Percentiles rank a stretch among this genome's conserved stretches.
These are phyloP conservation scores for Psophocarpus tetragonolobus DNA, from an alignment of 306 rosid genomes.

Conservation along the genomic window DNA sequence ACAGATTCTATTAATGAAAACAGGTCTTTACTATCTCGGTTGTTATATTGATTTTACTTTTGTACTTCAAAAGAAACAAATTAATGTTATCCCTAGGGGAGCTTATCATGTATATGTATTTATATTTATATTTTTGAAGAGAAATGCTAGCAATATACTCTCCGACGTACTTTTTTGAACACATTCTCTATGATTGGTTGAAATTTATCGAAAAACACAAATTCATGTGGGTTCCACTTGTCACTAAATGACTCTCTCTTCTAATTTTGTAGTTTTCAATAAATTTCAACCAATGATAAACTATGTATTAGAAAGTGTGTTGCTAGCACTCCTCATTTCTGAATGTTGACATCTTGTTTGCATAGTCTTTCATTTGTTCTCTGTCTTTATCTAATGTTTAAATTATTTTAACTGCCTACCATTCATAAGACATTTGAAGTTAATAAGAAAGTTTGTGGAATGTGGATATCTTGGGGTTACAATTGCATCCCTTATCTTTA, in stretches of 20 bases:
- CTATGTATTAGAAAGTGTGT: no score
- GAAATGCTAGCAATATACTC: no score
- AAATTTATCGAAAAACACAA: no score
- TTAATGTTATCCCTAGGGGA: slow-evolving; percentile 27
- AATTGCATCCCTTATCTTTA: slow-evolving; percentile 18
- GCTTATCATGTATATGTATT: not conserved
- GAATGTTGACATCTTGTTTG: slow-evolving; percentile 8
- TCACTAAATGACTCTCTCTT: no score
- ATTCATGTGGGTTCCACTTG: no score
- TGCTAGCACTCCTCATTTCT: no score
- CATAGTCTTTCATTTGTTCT: slow-evolving; percentile 9
- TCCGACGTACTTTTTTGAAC: no score
- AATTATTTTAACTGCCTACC: not conserved
- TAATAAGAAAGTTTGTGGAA: not conserved
- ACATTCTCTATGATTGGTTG: no score
- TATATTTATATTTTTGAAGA: no score
- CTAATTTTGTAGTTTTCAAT: no score
- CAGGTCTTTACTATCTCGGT: slow-evolving; percentile 75
- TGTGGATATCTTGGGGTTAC: not conserved
- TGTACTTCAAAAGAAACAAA: slow-evolving; percentile 48
- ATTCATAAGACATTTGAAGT: not conserved
- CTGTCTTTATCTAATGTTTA: not conserved
- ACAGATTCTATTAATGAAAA: slow-evolving; percentile 64
- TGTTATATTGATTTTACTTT: slow-evolving; percentile 39
- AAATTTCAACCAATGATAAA: no score